Evolutionary conservation across 805 yeast species (phyloP).

Genomic region (Komagataella kurtzmanii): DNA sequence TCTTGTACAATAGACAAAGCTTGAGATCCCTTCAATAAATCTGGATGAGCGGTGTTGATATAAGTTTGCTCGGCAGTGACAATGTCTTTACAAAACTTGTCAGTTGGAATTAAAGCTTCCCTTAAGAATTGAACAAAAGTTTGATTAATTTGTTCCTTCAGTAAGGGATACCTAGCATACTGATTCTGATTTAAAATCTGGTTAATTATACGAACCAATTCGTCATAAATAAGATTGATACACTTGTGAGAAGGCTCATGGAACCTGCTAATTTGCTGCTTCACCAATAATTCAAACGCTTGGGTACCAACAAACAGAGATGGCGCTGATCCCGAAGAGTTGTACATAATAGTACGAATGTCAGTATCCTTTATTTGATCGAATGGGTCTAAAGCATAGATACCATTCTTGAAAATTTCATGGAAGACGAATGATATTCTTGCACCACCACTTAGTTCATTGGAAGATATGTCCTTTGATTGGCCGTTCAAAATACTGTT

Average conservation of each 20-base stretch:
- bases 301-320: conserved; percentile 94
- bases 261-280: conserved; percentile 85
- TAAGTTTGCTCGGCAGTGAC: conserved; percentile 83
- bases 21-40: conserved; percentile 84
- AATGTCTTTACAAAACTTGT: conserved; percentile 70
- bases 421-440: conserved; percentile 95
- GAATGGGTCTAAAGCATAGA: conserved; percentile 85
- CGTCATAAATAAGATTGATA: conserved; percentile 85
- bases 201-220: conserved; percentile 77
- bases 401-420: conserved; percentile 88
- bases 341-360: conserved; percentile 92
- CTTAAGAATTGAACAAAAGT: conserved; percentile 71
- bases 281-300: conserved; percentile 91
- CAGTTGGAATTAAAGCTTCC: conserved; percentile 73
- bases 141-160: conserved; percentile 76
- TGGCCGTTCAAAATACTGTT: conserved; percentile 87
- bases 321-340: conserved; percentile 93
- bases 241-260: conserved; percentile 89
- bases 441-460: conserved; percentile 95
- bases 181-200: conserved; percentile 74
- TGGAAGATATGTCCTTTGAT: conserved; percentile 74
- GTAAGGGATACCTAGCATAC: conserved; percentile 79
- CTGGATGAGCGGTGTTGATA: conserved; percentile 97
- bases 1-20: conserved; percentile 92
- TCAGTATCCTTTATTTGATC: conserved; percentile 93